Conservation (phyloP, 192 early-diverging fungal species). For the Globomyces pollinis-pini region DNA sequence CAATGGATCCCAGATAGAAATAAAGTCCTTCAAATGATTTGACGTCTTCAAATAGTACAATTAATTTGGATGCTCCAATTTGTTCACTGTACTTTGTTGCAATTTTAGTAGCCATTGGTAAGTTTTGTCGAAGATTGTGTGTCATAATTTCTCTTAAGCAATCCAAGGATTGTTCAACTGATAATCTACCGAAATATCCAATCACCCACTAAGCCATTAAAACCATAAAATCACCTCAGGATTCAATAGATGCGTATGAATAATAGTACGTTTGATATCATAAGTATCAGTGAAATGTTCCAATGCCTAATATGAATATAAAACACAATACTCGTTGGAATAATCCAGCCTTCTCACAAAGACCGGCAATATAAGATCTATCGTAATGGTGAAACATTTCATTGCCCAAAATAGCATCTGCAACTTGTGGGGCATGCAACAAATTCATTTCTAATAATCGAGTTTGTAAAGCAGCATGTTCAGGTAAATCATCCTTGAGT, state of each 20-base stretch:
- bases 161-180: slow-evolving; percentile 94
- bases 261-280: slow-evolving; percentile 93
- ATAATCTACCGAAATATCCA: slow-evolving; percentile 89
- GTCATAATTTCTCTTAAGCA: slow-evolving; percentile 90
- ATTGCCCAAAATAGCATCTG: slow-evolving; percentile 95
- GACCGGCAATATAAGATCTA: slow-evolving; percentile 74
- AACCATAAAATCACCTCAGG: too few relatives aligned
- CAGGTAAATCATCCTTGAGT: slow-evolving; percentile 84
- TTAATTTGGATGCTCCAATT: slow-evolving; percentile 77
- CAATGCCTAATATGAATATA: too few relatives aligned
- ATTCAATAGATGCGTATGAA: slow-evolving; percentile 77
- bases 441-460: slow-evolving; percentile 96
- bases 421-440: slow-evolving; percentile 93
- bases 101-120: slow-evolving; percentile 91
- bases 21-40: slow-evolving; percentile 93
- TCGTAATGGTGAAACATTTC: slow-evolving; percentile 96
- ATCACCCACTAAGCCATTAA: too few relatives aligned
- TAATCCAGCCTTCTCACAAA: slow-evolving; percentile 97
- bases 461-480: slow-evolving; percentile 90
- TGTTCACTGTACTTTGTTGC: slow-evolving; percentile 97
- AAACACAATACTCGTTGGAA: too few relatives aligned
- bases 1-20: slow-evolving; percentile 93
- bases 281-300: slow-evolving; percentile 95
- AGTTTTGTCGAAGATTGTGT: slow-evolving; percentile 86
- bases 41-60: slow-evolving; percentile 84